phyloP scores from a whole-genome alignment of 495 filamentous ascomycete genomes.

The Thermothielavioides terrestris region DNA sequence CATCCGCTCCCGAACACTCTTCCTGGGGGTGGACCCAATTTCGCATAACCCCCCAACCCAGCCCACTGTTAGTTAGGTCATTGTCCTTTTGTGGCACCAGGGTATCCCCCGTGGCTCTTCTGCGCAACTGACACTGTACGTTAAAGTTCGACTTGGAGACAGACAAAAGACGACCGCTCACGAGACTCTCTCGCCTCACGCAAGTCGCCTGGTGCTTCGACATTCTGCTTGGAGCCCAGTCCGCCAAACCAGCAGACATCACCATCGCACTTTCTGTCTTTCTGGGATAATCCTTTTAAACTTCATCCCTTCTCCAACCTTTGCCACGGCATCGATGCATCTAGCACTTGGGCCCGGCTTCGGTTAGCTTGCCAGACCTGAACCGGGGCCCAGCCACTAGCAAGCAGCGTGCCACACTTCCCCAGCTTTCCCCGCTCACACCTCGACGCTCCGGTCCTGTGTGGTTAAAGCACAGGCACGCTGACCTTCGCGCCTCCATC shows the following conservation, averaged over 20 bases:
- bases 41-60: no score
- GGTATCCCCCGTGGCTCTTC: no score
- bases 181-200: no score
- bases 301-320: not conserved
- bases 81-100: no score
- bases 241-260: no score
- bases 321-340: constrained; percentile 25
- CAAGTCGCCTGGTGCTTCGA: no score
- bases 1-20: constrained; percentile 1
- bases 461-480: constrained; percentile 9
- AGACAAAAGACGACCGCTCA: no score
- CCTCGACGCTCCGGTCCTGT: constrained; percentile 10
- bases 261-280: no score
- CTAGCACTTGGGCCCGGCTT: constrained; percentile 14
- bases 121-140: no score
- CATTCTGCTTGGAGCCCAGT: no score
- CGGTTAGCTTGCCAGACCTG: constrained; percentile 11
- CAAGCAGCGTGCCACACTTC: constrained; percentile 13
- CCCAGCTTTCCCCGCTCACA: constrained; percentile 20
- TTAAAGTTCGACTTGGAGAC: no score
- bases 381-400: constrained; percentile 20
- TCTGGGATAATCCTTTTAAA: not conserved
- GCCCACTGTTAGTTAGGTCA: no score
- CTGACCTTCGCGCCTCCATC: constrained; percentile 20
- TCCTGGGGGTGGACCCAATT: not conserved